These are phyloP conservation scores for Durusdinium trenchii DNA, from an alignment of 73 alveolate species.

Conservation along the genomic window DNA sequence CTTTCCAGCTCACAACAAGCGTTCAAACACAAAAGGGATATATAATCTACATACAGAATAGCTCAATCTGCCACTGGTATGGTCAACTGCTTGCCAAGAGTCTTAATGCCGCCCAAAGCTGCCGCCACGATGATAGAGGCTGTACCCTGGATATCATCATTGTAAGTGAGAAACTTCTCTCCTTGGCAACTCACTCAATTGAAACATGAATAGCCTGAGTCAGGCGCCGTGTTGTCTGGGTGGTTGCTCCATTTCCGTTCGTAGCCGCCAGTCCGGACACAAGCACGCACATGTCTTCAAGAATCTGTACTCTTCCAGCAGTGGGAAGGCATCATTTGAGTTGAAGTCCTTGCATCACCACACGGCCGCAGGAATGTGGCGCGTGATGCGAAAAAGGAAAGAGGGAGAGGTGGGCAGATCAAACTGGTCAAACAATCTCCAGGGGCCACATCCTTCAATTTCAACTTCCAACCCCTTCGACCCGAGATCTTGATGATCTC, in stretches of 20 bases:
- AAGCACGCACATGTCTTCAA: neutral
- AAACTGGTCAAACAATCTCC: neutral
- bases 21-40: neutral
- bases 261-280: no score
- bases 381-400: no score
- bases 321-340: conserved; percentile 90
- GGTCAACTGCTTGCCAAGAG: neutral
- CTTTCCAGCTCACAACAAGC: neutral
- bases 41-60: neutral
- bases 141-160: conserved; percentile 92
- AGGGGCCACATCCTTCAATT: no score
- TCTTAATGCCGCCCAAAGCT: conserved; percentile 80
- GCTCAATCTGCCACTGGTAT: neutral
- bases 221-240: no score
- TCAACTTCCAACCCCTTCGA: no score
- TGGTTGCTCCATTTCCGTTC: no score
- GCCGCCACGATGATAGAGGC: conserved; percentile 83
- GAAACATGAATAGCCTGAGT: no score
- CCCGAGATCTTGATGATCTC: no score
- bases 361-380: neutral
- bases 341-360: conserved; percentile 56
- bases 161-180: conserved; percentile 92
- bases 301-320: conserved; percentile 69
- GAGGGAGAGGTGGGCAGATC: neutral
- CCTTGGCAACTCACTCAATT: neutral